Evolutionary conservation across 1,284 basidiomycete species (phyloP), one percentile per base, ranked within the genome.

Genomic region (Ustilago cynodontis): DNA sequence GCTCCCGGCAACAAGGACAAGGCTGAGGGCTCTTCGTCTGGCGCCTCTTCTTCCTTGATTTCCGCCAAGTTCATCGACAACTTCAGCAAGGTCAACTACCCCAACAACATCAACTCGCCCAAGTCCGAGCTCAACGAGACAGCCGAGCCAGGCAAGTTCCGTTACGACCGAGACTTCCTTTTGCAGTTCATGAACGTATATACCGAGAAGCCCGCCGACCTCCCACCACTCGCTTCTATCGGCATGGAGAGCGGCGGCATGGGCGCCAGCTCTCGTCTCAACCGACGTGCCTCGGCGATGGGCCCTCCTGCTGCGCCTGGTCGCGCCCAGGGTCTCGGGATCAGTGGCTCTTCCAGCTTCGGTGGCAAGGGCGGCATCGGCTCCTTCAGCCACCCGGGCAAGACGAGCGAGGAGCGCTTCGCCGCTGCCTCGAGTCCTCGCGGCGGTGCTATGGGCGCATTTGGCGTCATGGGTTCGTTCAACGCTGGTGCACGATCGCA

Each of bases 81-180:
- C 86, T 89, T 99, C 58, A 89, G 88, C 47, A 88, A 90, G 62
- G 90, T 98, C 53, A 87, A 89, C 24, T 99, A 99, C 85, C 95
- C 95, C 4, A 91, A 91, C 65, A 91, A 92, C 51, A 90, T 95
- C 86, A 89, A 90, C 86, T 94, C 94, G 72, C 96, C 95, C 3
- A 90, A 90, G 78, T 87, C 92, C 9, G 93, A 94, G 82, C 91
- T 98, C 80, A 98, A 98, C 87, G 88, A 90, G 67, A 90, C 92
- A 69, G 92, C 92, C 18, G 84, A 87, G 68, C 92, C 92, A 82
- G 94, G 95, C 82, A 96, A 95, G 87, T 98, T 94, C 89, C 92
- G 95, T 81, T 99, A 99, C 87, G 95, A 98, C 87, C 94, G 96
- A 55, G 94, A 96, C 50, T 99, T 99, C 91, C 89, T 99, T 33